phyloP scores from a whole-genome alignment of 257 asterid genomes.

The Plectranthus barbatus region DNA sequence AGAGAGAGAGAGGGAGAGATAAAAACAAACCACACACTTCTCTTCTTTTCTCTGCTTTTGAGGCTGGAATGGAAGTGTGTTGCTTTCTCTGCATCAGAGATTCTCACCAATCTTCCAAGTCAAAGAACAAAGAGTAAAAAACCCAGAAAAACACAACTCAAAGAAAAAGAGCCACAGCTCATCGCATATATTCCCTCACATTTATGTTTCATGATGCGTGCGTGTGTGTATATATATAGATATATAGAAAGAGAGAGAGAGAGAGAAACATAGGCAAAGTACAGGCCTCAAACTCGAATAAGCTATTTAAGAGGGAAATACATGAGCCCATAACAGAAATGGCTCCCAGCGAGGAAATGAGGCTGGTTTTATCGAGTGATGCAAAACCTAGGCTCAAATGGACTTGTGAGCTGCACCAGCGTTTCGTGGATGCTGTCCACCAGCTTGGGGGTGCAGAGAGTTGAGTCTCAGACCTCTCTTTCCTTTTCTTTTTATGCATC shows the following conservation, averaged over 20 bases:
- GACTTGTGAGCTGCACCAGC: slow-evolving; percentile 74
- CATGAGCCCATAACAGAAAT: slow-evolving; percentile 25
- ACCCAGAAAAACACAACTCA: slow-evolving; percentile 4
- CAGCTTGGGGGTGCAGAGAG: slow-evolving; percentile 85
- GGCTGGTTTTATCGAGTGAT: slow-evolving; percentile 60
- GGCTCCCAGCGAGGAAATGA: slow-evolving; percentile 35
- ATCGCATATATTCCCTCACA: slow-evolving; percentile 66
- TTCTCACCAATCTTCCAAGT: slow-evolving; percentile 49
- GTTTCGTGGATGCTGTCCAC: slow-evolving; percentile 50
- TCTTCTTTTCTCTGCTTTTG: slow-evolving; percentile 44
- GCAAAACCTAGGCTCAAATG: slow-evolving; percentile 83
- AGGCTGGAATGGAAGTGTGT: slow-evolving; percentile 45
- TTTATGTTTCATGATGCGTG: slow-evolving; percentile 8
- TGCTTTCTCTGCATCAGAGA: slow-evolving; percentile 47
- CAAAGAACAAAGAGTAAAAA: slow-evolving; percentile 36
- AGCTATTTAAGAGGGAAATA: background rate
- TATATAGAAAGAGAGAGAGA: too few relatives aligned
- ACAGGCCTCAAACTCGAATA: slow-evolving; percentile 36
- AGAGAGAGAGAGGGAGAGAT: slow-evolving; percentile 20
- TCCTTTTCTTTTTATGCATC: background rate
- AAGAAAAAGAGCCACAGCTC: slow-evolving; percentile 33
- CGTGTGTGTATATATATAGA: too few relatives aligned
- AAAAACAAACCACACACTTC: slow-evolving; percentile 45
- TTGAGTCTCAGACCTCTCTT: slow-evolving; percentile 22
- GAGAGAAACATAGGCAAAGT: slow-evolving; percentile 15